Base-by-base conservation (phyloP, 768 basidiomycete genomes). In the Lentinula edodes region DNA sequence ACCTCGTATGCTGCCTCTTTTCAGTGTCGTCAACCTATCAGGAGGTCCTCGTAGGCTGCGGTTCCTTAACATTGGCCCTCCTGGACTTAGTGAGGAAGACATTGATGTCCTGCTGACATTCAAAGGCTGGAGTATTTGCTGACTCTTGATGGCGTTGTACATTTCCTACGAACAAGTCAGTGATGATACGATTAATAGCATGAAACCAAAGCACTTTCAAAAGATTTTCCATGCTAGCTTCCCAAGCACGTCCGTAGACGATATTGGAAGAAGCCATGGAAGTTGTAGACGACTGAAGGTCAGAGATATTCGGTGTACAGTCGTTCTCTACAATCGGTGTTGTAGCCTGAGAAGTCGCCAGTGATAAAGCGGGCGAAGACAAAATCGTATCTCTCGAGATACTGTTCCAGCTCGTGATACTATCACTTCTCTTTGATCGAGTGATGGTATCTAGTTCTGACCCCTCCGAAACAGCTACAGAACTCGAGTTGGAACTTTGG, bases 1-100 rank as follows among this genome's bases (percentile, higher is more conserved):
- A 0, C 95, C 94, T 18, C 95, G 85, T 51, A 98, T 91, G 69
- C 95, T 97, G 23, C 91, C 90, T 39, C 97, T 86, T 75, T 98
- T 98, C 65, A 93, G 75, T 5, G 84, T 89, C 13, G 81, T 82
- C 64, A 93, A 71, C 42, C 91, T 83, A 68, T 94, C 93, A 2
- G 85, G 81, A 41, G 82, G 84, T 39, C 80, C 82, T 28, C 93
- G 86, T 55, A 87, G 73, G 68, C 91, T 92, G 54, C 89, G 87
- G 66, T 87, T 87, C 46, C 91, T 84, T 63, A 86, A 71, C 64
- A 82, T 72, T 62, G 71, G 68, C 45, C 73, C 68, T 2, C 82
- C 80, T n/a, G 87, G 83, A 59, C 79, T 85, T 38, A 84, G 69
- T 28, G 85, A 88, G 32, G 83, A 82, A 28, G 83, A 82, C 45